Conservation (phyloP, 2,329 filamentous ascomycete species). For the Blastomyces silverae region DNA sequence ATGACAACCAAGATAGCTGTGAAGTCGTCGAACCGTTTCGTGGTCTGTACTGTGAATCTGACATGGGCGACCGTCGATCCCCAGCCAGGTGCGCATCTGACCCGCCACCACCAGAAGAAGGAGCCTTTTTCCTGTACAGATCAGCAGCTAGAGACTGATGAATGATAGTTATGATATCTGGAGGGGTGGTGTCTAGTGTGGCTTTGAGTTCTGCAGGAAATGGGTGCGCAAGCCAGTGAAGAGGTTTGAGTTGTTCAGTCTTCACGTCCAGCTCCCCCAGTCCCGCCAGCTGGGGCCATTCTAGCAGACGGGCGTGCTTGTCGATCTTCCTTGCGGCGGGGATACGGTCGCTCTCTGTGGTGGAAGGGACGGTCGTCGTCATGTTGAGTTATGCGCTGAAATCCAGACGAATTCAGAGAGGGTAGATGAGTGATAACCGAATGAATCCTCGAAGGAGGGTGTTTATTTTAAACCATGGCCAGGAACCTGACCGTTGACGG, state of each 20-base stretch:
- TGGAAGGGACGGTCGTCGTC: not conserved
- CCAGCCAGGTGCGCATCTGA: constrained; percentile 1
- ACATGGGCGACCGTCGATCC: not conserved
- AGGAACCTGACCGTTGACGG: not conserved
- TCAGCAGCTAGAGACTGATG: constrained; percentile 5
- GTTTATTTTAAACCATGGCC: not conserved
- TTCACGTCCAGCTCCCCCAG: constrained; percentile 6
- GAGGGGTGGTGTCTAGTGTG: not conserved
- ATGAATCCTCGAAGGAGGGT: not conserved
- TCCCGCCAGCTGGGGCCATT: constrained; percentile 10
- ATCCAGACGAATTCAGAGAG: not conserved
- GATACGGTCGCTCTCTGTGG: not conserved
- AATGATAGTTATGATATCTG: constrained; percentile 5
- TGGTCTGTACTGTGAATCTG: not conserved
- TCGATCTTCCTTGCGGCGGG: not conserved
- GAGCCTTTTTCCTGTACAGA: constrained; percentile 5
- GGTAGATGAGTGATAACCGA: not conserved
- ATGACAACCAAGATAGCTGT: constrained; percentile 5
- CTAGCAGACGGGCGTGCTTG: not conserved
- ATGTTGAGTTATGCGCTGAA: not conserved
- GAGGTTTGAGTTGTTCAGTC: not conserved
- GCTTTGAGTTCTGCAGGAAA: constrained; percentile 12
- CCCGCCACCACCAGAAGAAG: not conserved
- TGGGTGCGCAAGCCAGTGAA: constrained; percentile 12
- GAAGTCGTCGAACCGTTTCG: constrained; percentile 5